These are phyloP conservation scores for Dichomitus squalens DNA, from an alignment of 1,284 basidiomycete genomes.

Conservation along the genomic window DNA sequence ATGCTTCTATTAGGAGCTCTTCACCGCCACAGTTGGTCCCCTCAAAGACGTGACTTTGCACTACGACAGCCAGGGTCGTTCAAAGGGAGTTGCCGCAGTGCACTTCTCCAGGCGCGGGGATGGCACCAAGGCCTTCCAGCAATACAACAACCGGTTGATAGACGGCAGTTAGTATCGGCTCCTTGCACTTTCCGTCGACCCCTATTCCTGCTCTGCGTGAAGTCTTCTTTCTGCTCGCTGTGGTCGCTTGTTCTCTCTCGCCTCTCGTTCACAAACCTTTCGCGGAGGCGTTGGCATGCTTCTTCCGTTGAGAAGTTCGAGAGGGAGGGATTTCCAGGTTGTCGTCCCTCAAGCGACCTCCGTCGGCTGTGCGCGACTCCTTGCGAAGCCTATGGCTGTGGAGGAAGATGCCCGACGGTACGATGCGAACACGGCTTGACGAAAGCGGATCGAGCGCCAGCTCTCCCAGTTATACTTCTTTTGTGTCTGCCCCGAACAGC, in stretches of 20 bases:
- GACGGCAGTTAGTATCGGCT: slow-evolving; percentile 98
- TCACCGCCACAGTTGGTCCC: slow-evolving; percentile 89
- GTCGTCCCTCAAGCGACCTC: slow-evolving; percentile 9
- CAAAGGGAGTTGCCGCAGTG: slow-evolving; percentile 89
- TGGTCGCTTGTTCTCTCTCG: slow-evolving; percentile 8
- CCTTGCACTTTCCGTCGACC: slow-evolving; percentile 40
- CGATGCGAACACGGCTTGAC: slow-evolving; percentile 20
- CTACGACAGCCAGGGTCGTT: slow-evolving; percentile 85
- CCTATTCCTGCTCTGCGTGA: slow-evolving; percentile 26
- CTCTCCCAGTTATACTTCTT: slow-evolving; percentile 43
- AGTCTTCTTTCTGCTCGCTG: slow-evolving; percentile 21
- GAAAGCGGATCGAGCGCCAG: slow-evolving; percentile 16
- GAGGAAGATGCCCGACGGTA: slow-evolving; percentile 20
- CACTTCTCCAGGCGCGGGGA: slow-evolving; percentile 88
- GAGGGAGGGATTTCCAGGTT: slow-evolving; percentile 1
- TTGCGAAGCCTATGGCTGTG: slow-evolving; percentile 9
- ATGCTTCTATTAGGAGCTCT: slow-evolving; percentile 74
- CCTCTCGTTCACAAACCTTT: background rate
- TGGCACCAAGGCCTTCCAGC: slow-evolving; percentile 88
- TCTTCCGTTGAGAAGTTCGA: slow-evolving; percentile 4
- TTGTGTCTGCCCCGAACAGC: slow-evolving; percentile 53
- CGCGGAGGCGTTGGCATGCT: slow-evolving; percentile 9
- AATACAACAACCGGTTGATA: slow-evolving; percentile 99
- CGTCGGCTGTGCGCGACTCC: background rate
- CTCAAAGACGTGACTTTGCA: slow-evolving; percentile 83